Evolutionary conservation across 352 stramenopile species (phyloP), one percentile per base, ranked within the genome.

Genomic region (Phytophthora europaea): DNA sequence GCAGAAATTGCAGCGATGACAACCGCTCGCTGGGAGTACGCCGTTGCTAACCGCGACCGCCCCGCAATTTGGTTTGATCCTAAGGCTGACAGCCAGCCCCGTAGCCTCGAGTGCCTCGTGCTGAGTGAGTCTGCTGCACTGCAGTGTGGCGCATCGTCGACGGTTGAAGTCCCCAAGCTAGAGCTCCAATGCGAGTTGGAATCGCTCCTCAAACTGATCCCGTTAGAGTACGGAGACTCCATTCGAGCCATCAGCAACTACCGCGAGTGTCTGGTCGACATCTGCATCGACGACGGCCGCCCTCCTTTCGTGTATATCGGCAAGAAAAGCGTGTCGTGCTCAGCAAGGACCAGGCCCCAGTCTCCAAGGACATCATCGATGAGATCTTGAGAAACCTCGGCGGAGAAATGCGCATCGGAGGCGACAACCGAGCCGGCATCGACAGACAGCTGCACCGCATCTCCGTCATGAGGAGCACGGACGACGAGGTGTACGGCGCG

Each of bases 391-490:
- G 53, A 4, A 70, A 72, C 1, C 38, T 94, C 1, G 78, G 86
- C 23, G 79, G 79, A 28, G 69, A 81, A 60, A 61, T 60, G 57
- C 70, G 74, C 10, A 95, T 97, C 61, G 87, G 87, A 56, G 53
- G 54, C 31, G 91, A 97, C 75, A 97, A 98, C 71, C 85, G 90
- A 40, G 87, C 79, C 2, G 87, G 85, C 13, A 73, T 97, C 53
- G 78, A 94, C 66, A 56, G 80, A 6, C 76, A 95, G 65, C 72
- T 97, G 22, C 90, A 97, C 67, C 84, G 93, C 45, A 86, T 97
- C 63, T 95, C 82, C 15, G 84, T 84, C 40, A 94, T 97, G 75
- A 69, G 76, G 22, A 84, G 73, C 62, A 90, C 86, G 28, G 80
- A 69, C 2, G 34, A 80, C 16, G 71, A 89, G 12, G 82, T 96